Evolutionary conservation across 345 rosid genomes (phyloP).

Genomic region (Moricandia arvensis): DNA sequence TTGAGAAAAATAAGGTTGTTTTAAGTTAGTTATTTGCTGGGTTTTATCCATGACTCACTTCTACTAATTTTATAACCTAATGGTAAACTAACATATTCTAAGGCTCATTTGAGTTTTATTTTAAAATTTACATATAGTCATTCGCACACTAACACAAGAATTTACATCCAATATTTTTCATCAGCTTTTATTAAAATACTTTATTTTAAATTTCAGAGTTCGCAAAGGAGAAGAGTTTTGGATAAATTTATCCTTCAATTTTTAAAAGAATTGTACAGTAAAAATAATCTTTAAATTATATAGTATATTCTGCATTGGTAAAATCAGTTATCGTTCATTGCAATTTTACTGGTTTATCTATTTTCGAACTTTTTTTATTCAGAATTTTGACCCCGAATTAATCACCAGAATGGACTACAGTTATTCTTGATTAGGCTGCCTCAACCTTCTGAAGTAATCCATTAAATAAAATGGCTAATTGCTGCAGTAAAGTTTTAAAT

Average conservation of each 20-base stretch:
- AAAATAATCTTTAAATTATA: no score
- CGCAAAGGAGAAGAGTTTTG: neutral
- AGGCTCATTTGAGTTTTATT: neutral
- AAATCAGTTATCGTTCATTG: neutral
- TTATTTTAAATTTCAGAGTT: neutral
- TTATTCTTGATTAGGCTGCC: neutral
- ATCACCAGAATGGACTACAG: no score
- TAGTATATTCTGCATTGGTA: no score
- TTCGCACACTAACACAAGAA: neutral
- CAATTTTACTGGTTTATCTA: neutral
- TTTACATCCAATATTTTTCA: no score
- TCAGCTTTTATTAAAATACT: neutral
- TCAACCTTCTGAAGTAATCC: neutral
- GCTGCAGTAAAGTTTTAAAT: conserved; percentile 4
- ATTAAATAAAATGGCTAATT: neutral
- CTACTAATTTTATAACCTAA: no score
- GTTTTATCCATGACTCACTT: no score
- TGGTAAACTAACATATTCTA: no score
- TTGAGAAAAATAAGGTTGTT: neutral
- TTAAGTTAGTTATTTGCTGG: no score
- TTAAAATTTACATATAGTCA: neutral
- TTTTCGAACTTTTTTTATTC: no score
- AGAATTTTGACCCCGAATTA: no score
- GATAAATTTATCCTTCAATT: no score
- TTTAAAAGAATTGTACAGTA: no score